Base-by-base conservation (phyloP, 768 basidiomycete species). In the Hortiboletus campestris region DNA sequence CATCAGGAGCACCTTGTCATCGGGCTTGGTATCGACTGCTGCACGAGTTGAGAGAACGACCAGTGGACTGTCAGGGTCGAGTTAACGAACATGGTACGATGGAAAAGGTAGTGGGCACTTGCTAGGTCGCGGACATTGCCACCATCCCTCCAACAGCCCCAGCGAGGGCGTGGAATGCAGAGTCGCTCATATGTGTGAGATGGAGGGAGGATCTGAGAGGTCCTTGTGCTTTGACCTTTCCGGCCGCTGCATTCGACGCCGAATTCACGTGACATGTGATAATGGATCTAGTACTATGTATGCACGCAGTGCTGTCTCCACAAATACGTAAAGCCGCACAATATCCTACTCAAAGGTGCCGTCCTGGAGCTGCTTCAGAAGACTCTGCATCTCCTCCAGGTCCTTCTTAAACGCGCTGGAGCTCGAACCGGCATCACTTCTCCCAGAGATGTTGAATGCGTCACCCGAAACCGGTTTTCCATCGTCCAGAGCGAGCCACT, bases 61-160 rank as follows among this genome's bases (percentile, higher is more conserved):
- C 35, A 99, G 80, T 8, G 97, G 97, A 67, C 94, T 97, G 55
- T 42, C 17, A 17, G 38, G 40, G 41, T 54, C 35, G 39, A 39
- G 46, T 58, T 35, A 64, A 51, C 41, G 36, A 56, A 32, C 38
- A 39, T 0, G 40, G 17, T 7, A 34, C 14, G 20, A 22, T 3
- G n/a, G 13, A 36, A 40, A 25, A 35, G 8, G 51, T 45, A 42
- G 22, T 19, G 34, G 4, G 58, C 48, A 69, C 87, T 72, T 61
- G 89, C 94, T 92, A 92, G 51, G 90, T 94, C 35, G 79, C 84
- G n/a, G 83, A 81, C 94, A 98, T 97, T 22, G 96, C 93, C 8
- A 83, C 71, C 64, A 96, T 88, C 25, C 96, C 96, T 46, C 93
- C 95, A 1, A 87, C 83, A 17, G 94, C 93, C 13, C 97, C 97